Conservation (phyloP, 2,329 filamentous ascomycete genomes). For the Fusarium sp. region DNA sequence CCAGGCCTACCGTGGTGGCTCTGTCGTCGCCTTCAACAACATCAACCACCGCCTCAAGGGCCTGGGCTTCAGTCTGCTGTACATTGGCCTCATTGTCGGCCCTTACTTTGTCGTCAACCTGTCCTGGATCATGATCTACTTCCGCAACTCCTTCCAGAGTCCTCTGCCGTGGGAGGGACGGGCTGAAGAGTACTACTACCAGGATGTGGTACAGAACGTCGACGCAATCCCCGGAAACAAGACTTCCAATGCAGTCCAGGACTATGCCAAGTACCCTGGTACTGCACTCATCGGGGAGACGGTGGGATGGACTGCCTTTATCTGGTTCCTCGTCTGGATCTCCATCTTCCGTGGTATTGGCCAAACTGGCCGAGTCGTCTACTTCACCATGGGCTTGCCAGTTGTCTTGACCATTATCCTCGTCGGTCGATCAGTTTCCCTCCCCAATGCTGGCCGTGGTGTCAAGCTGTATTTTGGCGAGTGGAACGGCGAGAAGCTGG, state of each 20-base stretch:
- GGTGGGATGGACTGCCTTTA: slow-evolving; percentile 67
- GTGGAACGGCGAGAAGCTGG: slow-evolving; percentile 62
- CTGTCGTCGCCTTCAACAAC: slow-evolving; percentile 65
- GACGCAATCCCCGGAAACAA: slow-evolving; percentile 55
- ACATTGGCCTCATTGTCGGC: slow-evolving; percentile 65
- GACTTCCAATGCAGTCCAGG: slow-evolving; percentile 52
- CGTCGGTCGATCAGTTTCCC: slow-evolving; percentile 63
- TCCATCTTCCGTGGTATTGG: slow-evolving; percentile 69
- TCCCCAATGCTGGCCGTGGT: slow-evolving; percentile 64
- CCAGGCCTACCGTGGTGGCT: slow-evolving; percentile 68
- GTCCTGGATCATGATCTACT: slow-evolving; percentile 70
- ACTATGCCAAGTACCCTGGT: slow-evolving; percentile 60
- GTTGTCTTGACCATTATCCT: slow-evolving; percentile 67
- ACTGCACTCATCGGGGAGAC: slow-evolving; percentile 64
- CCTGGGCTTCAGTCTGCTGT: slow-evolving; percentile 62
- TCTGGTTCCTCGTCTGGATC: slow-evolving; percentile 69
- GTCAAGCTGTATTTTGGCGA: slow-evolving; percentile 60
- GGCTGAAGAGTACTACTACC: slow-evolving; percentile 63
- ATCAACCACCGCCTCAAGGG: slow-evolving; percentile 64
- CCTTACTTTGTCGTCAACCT: slow-evolving; percentile 68
- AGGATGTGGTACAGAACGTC: slow-evolving; percentile 61
- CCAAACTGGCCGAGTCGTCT: slow-evolving; percentile 67
- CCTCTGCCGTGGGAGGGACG: slow-evolving; percentile 65
- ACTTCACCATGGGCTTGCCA: slow-evolving; percentile 70
- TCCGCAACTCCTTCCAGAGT: slow-evolving; percentile 64